A percentile compares a stretch with the other conserved stretches of the same genome.
Conservation (phyloP, 2,329 filamentous ascomycete species). For the Eurotiales sp. region DNA sequence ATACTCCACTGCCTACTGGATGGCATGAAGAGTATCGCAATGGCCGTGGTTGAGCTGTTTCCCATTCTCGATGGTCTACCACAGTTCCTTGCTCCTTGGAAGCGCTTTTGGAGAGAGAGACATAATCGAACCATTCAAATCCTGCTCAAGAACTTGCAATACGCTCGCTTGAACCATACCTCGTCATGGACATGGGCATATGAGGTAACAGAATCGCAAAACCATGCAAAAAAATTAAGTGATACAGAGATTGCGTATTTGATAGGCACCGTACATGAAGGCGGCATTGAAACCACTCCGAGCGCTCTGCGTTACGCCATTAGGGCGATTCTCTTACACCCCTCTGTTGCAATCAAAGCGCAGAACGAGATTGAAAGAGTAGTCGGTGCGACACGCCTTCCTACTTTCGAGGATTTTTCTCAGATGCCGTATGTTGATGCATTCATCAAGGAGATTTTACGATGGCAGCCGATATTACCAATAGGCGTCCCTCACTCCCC, state of each 20-base stretch:
- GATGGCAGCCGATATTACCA: conserved; percentile 41
- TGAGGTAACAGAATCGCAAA: conserved; percentile 7
- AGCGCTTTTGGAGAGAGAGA: conserved; percentile 10
- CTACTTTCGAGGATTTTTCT: conserved; percentile 28
- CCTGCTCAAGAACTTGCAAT: conserved; percentile 11
- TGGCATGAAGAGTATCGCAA: neutral
- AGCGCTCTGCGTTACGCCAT: conserved; percentile 47
- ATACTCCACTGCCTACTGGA: neutral
- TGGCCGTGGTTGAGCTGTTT: neutral
- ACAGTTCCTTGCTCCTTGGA: conserved; percentile 12
- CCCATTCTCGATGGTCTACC: conserved; percentile 1
- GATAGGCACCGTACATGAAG: conserved; percentile 44
- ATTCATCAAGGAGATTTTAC: conserved; percentile 29
- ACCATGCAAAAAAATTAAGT: conserved; percentile 29
- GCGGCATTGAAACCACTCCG: conserved; percentile 48
- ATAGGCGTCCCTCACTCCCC: conserved; percentile 46
- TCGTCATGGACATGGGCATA: conserved; percentile 23
- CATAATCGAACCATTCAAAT: conserved; percentile 18
- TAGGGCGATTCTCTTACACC: conserved; percentile 44
- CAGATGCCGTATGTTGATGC: conserved; percentile 32
- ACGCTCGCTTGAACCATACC: conserved; percentile 8
- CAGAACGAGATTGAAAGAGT: conserved; percentile 34
- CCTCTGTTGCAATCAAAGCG: conserved; percentile 36
- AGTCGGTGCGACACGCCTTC: conserved; percentile 27
- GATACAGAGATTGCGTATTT: conserved; percentile 44